Conservation (phyloP, 192 early-diverging fungal species). For the Coemansia sp. region DNA sequence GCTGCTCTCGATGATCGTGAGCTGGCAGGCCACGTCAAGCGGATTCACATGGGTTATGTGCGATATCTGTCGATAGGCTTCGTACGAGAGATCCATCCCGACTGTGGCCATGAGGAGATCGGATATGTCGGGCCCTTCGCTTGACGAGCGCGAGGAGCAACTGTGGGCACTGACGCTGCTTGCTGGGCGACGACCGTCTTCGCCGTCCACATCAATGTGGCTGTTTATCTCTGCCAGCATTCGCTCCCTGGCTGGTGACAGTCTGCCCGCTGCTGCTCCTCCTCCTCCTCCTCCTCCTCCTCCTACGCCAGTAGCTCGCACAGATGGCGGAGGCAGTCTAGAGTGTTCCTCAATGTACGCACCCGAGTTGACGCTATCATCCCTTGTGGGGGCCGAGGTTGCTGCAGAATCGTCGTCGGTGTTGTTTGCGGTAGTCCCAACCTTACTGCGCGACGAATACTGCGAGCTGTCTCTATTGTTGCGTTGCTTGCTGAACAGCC, state of each 20-base stretch:
- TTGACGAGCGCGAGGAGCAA: background rate
- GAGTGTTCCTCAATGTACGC: background rate
- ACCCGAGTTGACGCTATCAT: background rate
- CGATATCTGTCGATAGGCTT: constrained; percentile 61
- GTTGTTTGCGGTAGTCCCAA: background rate
- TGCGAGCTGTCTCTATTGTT: constrained; percentile 5
- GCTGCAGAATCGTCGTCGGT: background rate
- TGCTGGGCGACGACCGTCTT: background rate
- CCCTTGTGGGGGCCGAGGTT: background rate
- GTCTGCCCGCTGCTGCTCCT: background rate
- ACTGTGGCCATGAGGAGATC: constrained; percentile 52
- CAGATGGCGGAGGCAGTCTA: background rate
- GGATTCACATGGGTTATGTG: constrained; percentile 71
- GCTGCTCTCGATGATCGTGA: constrained; percentile 76
- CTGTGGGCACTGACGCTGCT: background rate
- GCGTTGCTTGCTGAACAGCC: constrained; percentile 51
- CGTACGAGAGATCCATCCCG: constrained; percentile 52
- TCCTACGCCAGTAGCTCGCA: no score
- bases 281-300: background rate
- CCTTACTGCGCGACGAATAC: background rate
- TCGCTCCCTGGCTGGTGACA: background rate
- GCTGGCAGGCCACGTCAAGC: constrained; percentile 76
- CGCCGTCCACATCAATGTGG: background rate
- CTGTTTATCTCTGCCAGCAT: background rate
- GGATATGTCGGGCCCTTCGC: constrained; percentile 44